Conservation (phyloP, 768 basidiomycete genomes). For the Tricholoma terreum region DNA sequence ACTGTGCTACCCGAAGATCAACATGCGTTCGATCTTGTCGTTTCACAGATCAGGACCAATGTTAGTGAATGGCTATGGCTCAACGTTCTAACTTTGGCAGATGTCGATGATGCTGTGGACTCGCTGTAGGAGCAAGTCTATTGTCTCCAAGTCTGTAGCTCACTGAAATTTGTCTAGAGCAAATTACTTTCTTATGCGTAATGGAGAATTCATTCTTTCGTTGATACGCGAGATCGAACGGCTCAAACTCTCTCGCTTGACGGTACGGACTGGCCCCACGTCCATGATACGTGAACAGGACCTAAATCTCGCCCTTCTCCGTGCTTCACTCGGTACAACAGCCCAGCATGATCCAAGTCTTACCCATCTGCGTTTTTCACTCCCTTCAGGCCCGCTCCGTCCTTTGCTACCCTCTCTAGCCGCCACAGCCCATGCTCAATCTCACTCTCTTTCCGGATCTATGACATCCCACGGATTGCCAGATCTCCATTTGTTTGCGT, state of each 20-base stretch:
- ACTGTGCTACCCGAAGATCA: slow-evolving; percentile 71
- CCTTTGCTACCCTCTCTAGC: slow-evolving; percentile 77
- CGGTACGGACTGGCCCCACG: slow-evolving; percentile 56
- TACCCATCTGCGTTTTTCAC: slow-evolving; percentile 65
- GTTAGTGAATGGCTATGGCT: slow-evolving; percentile 95
- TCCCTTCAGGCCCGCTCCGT: slow-evolving; percentile 79
- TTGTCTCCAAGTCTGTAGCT: neutral
- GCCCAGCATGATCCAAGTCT: slow-evolving; percentile 85
- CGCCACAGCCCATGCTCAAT: slow-evolving; percentile 22
- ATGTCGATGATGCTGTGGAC: slow-evolving; percentile 81
- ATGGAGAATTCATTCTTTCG: slow-evolving; percentile 83
- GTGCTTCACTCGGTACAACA: slow-evolving; percentile 84
- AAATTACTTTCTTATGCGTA: slow-evolving; percentile 83
- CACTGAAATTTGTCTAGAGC: slow-evolving; percentile 47
- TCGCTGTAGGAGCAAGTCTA: slow-evolving; percentile 58
- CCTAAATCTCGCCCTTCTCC: slow-evolving; percentile 79
- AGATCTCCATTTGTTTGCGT: slow-evolving; percentile 58
- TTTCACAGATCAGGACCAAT: slow-evolving; percentile 72
- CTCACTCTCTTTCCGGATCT: slow-evolving; percentile 38
- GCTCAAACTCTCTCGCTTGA: slow-evolving; percentile 75
- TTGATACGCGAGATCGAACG: slow-evolving; percentile 86
- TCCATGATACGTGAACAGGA: slow-evolving; percentile 91
- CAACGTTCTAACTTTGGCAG: slow-evolving; percentile 79
- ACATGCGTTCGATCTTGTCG: slow-evolving; percentile 70
- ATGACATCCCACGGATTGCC: slow-evolving; percentile 23